A percentile compares a stretch with the other conserved stretches of the same genome.
Conservation (phyloP, 352 stramenopile species). For the Phytophthora pisi region DNA sequence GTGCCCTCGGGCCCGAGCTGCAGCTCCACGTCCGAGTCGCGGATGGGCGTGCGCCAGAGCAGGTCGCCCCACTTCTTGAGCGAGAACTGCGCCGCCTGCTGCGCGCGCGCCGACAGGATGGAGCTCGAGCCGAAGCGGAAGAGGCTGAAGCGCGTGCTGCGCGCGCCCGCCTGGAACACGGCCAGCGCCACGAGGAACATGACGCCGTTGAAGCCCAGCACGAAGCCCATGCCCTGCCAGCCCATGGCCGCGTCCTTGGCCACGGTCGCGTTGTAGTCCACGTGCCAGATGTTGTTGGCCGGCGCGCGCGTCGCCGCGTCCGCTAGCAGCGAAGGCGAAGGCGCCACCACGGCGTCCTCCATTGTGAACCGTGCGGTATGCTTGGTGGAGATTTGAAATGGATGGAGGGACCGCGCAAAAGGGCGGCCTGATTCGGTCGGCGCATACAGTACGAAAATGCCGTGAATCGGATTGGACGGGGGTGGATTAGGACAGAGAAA, state of each 20-base stretch:
- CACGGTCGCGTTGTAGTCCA: conserved; percentile 84
- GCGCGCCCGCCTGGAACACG: conserved; percentile 70
- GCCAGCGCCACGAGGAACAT: conserved; percentile 70
- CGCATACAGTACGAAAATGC: conserved; percentile 27
- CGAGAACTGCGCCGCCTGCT: conserved; percentile 52
- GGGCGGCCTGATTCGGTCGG: conserved; percentile 25
- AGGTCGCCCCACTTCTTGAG: conserved; percentile 67
- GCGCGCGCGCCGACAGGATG: conserved; percentile 41
- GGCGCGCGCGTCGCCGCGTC: conserved; percentile 8
- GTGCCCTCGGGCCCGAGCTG: conserved; percentile 75
- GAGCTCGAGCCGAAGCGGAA: conserved; percentile 69
- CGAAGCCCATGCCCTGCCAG: conserved; percentile 82
- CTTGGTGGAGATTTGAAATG: conserved; percentile 9
- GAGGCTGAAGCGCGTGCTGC: conserved; percentile 74
- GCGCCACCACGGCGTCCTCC: conserved; percentile 10
- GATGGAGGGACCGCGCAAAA: conserved; percentile 5
- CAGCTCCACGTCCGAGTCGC: conserved; percentile 66
- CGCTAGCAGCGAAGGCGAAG: background rate
- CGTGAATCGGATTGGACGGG: conserved; percentile 20
- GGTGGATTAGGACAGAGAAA: too few relatives aligned
- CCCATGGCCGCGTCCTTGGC: conserved; percentile 74
- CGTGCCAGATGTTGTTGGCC: conserved; percentile 69
- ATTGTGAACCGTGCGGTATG: background rate
- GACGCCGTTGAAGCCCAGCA: conserved; percentile 69
- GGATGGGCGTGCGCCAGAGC: conserved; percentile 75